Percentiles rank a stretch among this genome's conserved stretches.
phyloP scores from a whole-genome alignment of 148 eudicot species.

The Camellia japonica region DNA sequence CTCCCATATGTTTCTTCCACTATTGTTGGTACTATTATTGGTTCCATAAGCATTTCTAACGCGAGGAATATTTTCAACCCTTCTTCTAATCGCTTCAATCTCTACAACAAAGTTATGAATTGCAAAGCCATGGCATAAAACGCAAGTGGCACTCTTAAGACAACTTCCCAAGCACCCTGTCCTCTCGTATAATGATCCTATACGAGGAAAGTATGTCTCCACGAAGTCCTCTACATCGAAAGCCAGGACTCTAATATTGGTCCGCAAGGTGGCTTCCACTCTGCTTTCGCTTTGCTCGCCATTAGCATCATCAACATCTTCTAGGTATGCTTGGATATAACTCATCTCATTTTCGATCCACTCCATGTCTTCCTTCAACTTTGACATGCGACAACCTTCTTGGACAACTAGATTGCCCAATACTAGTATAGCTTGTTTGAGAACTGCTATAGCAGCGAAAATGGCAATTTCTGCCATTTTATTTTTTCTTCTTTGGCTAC shows the following conservation, averaged over 20 bases:
- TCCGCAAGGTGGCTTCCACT: not conserved
- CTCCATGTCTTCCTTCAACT: not conserved
- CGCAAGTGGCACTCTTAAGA: not conserved
- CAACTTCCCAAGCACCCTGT: not conserved
- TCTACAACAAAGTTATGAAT: not conserved
- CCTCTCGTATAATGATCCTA: not conserved
- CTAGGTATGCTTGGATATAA: conserved; percentile 5
- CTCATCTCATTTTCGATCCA: conserved; percentile 12
- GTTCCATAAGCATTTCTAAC: not conserved
- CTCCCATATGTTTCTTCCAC: not conserved
- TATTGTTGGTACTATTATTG: not conserved
- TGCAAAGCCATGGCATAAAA: not conserved
- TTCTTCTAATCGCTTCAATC: conserved; percentile 10
- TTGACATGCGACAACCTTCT: not conserved
- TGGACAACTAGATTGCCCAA: not conserved
- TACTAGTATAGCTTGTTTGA: not conserved
- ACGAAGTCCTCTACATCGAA: conserved; percentile 7
- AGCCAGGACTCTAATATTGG: conserved; percentile 9
- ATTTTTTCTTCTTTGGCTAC: not conserved
- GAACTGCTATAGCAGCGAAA: not conserved
- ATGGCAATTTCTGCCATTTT: conserved; percentile 10
- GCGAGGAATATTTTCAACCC: conserved; percentile 8
- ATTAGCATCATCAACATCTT: conserved; percentile 15
- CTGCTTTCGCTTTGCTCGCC: not conserved
- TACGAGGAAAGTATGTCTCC: conserved; percentile 7